phyloP scores from a whole-genome alignment of 106 monocot species.

The Dioscorea zingiberensis region DNA sequence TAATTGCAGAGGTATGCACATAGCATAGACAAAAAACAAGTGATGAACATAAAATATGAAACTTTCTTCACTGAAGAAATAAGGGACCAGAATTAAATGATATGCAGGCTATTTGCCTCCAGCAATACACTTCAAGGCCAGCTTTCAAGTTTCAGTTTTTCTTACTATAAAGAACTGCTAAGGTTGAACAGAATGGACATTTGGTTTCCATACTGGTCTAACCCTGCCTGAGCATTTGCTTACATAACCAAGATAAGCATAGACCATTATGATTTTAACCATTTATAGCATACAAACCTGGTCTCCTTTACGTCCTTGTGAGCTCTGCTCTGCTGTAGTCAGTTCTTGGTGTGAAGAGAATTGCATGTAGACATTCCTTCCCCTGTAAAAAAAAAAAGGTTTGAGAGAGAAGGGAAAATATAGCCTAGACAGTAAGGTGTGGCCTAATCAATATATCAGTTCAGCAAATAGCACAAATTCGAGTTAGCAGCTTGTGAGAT shows the following conservation, averaged over 20 bases:
- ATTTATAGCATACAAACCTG: constrained; percentile 34
- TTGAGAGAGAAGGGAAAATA: too few species aligned
- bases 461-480: background rate
- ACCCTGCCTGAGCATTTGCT: too few species aligned
- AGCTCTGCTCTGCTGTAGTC: constrained; percentile 53
- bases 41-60: background rate
- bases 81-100: background rate
- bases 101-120: background rate
- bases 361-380: constrained; percentile 78
- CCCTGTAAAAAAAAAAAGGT: constrained; percentile 28
- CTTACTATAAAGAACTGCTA: too few species aligned
- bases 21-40: background rate
- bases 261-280: too few species aligned
- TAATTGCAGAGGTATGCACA: too few species aligned
- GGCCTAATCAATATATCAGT: background rate
- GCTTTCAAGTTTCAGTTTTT: too few species aligned
- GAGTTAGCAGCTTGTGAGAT: too few species aligned
- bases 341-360: constrained; percentile 88
- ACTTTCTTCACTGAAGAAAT: background rate
- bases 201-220: too few species aligned
- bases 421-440: too few species aligned
- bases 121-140: too few species aligned
- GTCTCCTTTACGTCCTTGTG: constrained; percentile 55
- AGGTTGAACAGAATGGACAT: too few species aligned
- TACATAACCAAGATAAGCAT: too few species aligned